Base-by-base conservation (phyloP, 1,284 basidiomycete species). In the Trichosporon faecale region DNA sequence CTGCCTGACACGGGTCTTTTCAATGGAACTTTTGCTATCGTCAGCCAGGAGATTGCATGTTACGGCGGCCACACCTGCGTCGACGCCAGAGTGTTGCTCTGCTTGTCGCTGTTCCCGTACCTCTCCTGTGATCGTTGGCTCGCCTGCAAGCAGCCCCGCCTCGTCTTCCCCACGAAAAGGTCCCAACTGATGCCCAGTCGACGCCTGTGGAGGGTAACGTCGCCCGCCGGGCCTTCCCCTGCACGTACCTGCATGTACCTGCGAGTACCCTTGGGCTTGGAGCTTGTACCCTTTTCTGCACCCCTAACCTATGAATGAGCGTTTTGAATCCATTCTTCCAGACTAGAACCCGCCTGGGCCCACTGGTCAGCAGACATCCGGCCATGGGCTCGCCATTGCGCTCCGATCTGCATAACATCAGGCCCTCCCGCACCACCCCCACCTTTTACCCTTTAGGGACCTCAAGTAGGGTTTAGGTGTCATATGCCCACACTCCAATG, bases 351-450 rank as follows among this genome's bases (percentile, higher is more conserved):
- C 49, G 49, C 21, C 23, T 8, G 23, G 25, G 49, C 49, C 49
- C 49, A 52, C 49, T 52, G 21, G 49, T 52, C 49, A 52, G 49
- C 49, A 52, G 49, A 52, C 49, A 23, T 25, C 23, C 49, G 49
- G 49, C 49, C 44, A 25, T 52, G 49, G 21, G 49, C 21, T 52
- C 40, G 49, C 23, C 49, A 52, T 52, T 25, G 49, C 49, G 18
- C 21, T 25, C 21, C 49, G 49, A 52, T 52, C 49, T 52, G 49
- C 49, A 52, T 52, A 18, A 52, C 49, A 52, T 18, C 49, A 21
- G n/a, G 49, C 14, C 49, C 49, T 52, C 49, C 49, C 49, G 49
- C 49, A 52, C n/a, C 49, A 52, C 49, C 49, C 49, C 49, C n/a
- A 52, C 23, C 21, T 25, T 52, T 21, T 52, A 14, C 49, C 49